Evolutionary conservation across 176 grass and related monocot species (phyloP), one percentile per base, ranked within the genome.

Genomic region (Carex parvula): DNA sequence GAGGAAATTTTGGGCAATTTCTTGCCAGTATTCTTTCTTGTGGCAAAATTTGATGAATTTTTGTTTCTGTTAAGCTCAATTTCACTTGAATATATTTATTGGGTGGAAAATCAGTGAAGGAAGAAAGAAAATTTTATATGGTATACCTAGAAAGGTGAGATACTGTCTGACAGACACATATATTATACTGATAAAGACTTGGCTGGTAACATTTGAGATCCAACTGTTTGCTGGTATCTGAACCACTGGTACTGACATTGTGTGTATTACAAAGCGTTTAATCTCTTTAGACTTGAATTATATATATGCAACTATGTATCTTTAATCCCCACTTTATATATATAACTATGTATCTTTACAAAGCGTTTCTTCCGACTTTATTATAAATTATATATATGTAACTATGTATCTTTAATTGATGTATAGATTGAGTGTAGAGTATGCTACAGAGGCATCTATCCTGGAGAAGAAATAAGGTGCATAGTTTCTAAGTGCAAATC

Each of bases 381-480:
- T 80, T 61, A 62, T 41, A 37, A 81, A 16, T 42, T 54, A 56
- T 56, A 39, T 60, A 60, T 29, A 52, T 73, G 50, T 50, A 24
- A 22, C 3, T 44, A 82, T 59, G 39, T 53, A 41, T 68, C 83
- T 35, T 86, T 90, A 17, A 59, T 91, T 85, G 89, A 18, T 90
- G 70, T 62, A 80, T 85, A 97, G 94, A 83, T 88, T n/a, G 89
- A 97, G 83, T 97, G 94, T n/a, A 82, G 81, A 63, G 53, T 84
- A 79, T 97, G 94, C 86, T 87, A 39, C 75, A 93, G 59, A 85
- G 83, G 75, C 73, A 93, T 97, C 62, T 86, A 87, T 83, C 83
- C 88, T 78, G 86, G 82, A 82, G 91, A 97, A 81, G 86, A 88
- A 88, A 60, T 97, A 78, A 83, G 86, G 86, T 97, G 94, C 81